phyloP scores from a whole-genome alignment of 1,139 yeast species.

The Kazachstania sp. region DNA sequence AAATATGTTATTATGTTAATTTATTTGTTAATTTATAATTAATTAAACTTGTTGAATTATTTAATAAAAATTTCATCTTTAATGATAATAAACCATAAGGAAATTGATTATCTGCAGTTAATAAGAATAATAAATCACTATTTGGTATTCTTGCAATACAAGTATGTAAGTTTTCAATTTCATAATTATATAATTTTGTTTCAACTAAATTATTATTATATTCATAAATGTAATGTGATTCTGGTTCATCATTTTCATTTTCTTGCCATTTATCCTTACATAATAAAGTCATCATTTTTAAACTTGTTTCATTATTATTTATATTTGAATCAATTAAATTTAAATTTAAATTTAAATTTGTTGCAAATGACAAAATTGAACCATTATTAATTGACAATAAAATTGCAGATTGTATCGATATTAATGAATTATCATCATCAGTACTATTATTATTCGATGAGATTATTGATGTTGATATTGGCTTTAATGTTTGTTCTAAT shows the following conservation, averaged over 20 bases:
- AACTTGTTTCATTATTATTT: conserved; percentile 16
- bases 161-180: conserved; percentile 28
- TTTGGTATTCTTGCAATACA: conserved; percentile 26
- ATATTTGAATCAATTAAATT: background rate
- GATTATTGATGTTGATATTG: conserved; percentile 6
- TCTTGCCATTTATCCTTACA: conserved; percentile 30
- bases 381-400: conserved; percentile 24
- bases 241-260: conserved; percentile 18
- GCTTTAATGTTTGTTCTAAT: conserved; percentile 10
- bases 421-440: background rate
- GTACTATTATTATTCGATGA: too few relatives aligned
- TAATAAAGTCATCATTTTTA: conserved; percentile 29
- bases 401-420: conserved; percentile 18
- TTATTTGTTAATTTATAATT: conserved; percentile 19
- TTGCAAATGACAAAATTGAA: conserved; percentile 13
- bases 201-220: conserved; percentile 1
- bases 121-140: conserved; percentile 23
- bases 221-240: conserved; percentile 12
- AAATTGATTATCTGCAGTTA: conserved; percentile 18
- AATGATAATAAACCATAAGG: conserved; percentile 27
- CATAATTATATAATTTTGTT: conserved; percentile 24
- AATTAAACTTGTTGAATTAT: conserved; percentile 17
- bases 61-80: conserved; percentile 22
- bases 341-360: too few relatives aligned
- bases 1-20: background rate